A percentile compares a stretch with the other conserved stretches of the same genome.
phyloP scores from a whole-genome alignment of 331 rosid genomes.

The Quercus lobata region DNA sequence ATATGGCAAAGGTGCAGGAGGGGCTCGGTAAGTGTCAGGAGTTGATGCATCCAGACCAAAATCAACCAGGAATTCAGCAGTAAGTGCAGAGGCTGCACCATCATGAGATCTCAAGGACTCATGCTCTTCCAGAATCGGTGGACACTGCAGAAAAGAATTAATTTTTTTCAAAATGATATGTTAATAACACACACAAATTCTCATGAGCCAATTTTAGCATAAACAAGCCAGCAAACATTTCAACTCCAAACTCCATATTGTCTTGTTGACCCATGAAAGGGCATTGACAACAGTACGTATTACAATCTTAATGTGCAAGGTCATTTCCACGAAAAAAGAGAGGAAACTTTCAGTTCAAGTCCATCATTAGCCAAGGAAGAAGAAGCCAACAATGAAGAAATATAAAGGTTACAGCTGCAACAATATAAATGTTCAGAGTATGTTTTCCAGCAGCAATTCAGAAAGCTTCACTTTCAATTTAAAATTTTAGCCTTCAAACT shows the following conservation, averaged over 20 bases:
- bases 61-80: constrained; percentile 51
- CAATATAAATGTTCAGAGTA: neutral
- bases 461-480: neutral
- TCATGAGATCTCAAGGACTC: constrained; percentile 43
- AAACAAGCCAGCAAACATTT: neutral
- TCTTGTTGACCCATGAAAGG: neutral
- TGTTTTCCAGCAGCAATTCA: neutral
- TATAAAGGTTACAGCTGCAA: neutral
- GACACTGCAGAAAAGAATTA: constrained; percentile 52
- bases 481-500: neutral
- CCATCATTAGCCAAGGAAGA: neutral
- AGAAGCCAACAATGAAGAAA: neutral
- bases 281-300: neutral
- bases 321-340: neutral
- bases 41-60: constrained; percentile 49
- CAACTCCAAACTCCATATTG: neutral
- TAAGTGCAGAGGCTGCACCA: constrained; percentile 33
- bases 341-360: neutral
- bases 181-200: constrained; percentile 1
- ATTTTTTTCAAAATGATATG: constrained; percentile 3
- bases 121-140: constrained; percentile 55
- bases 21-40: constrained; percentile 76
- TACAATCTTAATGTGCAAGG: neutral
- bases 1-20: constrained; percentile 79
- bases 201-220: neutral